Conservation (phyloP, 2,329 filamentous ascomycete genomes). For the Aspergillus puulaauensis region DNA sequence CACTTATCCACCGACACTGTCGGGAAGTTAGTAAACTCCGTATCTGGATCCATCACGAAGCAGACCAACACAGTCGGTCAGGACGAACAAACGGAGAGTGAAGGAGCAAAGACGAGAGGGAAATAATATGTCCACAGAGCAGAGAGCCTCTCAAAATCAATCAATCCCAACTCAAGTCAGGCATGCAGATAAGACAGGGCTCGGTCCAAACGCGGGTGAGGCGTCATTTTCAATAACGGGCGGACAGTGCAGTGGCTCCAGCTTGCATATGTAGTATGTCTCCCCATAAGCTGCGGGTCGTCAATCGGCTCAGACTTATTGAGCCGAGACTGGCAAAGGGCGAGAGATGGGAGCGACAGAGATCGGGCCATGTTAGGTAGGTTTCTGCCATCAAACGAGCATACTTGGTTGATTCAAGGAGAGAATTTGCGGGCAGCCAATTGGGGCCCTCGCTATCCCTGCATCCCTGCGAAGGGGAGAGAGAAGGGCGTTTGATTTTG, state of each 20-base stretch:
- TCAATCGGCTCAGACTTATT: not conserved
- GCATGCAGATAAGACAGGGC: not conserved
- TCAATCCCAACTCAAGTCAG: not conserved
- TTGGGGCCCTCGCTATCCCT: conserved; percentile 4
- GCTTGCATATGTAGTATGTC: conserved; percentile 12
- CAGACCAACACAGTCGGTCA: not conserved
- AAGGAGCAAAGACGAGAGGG: not conserved
- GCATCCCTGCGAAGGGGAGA: conserved; percentile 14
- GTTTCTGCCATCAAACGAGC: conserved; percentile 18
- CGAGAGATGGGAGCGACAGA: no score
- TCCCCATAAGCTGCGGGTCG: conserved; percentile 15
- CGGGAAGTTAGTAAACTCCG: not conserved
- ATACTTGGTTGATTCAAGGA: conserved; percentile 25
- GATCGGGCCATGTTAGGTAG: not conserved
- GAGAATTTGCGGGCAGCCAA: conserved; percentile 6
- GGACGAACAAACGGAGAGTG: not conserved
- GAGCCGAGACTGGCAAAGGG: no score
- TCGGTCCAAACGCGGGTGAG: conserved; percentile 17
- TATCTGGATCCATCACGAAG: not conserved
- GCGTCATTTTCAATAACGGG: conserved; percentile 27
- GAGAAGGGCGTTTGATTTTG: conserved; percentile 2
- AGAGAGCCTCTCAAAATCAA: not conserved
- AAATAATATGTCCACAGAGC: conserved; percentile 8
- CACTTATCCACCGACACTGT: not conserved
- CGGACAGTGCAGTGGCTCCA: conserved; percentile 4